Conservation (phyloP, 83 land plant species). For the Thuja plicata region DNA sequence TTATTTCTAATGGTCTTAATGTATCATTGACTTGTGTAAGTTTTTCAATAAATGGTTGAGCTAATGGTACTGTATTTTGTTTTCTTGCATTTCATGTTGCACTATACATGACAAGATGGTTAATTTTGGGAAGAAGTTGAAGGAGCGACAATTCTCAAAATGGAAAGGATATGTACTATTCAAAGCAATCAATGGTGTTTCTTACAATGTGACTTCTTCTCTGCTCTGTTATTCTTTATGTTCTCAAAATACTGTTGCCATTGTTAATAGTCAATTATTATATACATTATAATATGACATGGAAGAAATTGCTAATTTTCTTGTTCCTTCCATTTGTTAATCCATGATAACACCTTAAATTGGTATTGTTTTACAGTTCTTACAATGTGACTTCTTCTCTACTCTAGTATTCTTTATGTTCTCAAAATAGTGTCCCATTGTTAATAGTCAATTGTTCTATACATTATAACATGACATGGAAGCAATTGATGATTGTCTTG, state of each 20-base stretch:
- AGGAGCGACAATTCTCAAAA: slow-evolving; percentile 23
- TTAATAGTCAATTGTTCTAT: background rate
- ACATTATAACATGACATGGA: background rate
- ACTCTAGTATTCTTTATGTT: background rate
- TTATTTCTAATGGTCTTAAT: background rate
- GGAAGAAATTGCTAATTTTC: too few species aligned
- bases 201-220: background rate
- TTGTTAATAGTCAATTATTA: background rate
- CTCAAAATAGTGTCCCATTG: background rate
- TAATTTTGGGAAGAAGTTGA: slow-evolving; percentile 33
- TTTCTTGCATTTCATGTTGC: background rate
- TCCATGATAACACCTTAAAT: too few species aligned
- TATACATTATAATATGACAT: too few species aligned
- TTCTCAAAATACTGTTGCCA: background rate
- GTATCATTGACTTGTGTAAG: background rate
- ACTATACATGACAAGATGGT: slow-evolving; percentile 23
- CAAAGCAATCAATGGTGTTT: background rate
- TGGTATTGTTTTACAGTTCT: too few species aligned
- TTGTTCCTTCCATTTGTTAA: too few species aligned
- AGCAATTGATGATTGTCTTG: background rate
- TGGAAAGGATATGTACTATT: slow-evolving; percentile 10
- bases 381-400: background rate
- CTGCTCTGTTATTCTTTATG: background rate
- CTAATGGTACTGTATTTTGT: background rate
- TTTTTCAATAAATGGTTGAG: background rate